Conservation (phyloP, 2,329 filamentous ascomycete species). For the Phyllachora maydis region DNA sequence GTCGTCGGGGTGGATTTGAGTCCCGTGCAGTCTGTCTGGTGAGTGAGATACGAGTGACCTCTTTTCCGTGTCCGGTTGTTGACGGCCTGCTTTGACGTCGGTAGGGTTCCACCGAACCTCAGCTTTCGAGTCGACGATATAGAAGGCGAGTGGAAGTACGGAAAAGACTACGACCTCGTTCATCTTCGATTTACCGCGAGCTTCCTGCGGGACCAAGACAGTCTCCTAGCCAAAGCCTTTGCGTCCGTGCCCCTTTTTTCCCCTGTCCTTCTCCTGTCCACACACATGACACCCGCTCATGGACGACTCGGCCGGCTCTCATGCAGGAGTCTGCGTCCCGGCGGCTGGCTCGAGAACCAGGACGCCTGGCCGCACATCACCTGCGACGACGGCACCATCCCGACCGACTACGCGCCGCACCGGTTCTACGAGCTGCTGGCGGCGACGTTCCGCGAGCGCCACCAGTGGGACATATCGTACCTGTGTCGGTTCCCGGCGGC, state of each 20-base stretch:
- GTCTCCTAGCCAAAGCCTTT: conserved; percentile 4
- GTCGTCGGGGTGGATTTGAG: conserved; percentile 24
- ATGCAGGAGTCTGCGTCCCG: conserved; percentile 17
- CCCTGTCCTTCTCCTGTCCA: background rate
- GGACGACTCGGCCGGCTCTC: background rate
- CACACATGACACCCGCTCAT: background rate
- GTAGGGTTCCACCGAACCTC: conserved; percentile 34
- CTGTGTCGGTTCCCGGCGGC: conserved; percentile 10
- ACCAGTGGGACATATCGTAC: conserved; percentile 15
- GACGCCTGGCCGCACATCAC: conserved; percentile 18
- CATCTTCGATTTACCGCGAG: conserved; percentile 35
- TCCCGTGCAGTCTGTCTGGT: conserved; percentile 17
- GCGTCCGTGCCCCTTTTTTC: conserved; percentile 1
- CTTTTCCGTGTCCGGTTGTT: too few relatives aligned
- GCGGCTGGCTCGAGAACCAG: conserved; percentile 29
- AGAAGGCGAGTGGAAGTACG: conserved; percentile 31
- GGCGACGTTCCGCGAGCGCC: conserved; percentile 8
- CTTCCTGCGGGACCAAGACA: conserved; percentile 22
- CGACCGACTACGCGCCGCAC: conserved; percentile 15
- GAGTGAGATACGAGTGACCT: too few relatives aligned
- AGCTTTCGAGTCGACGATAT: conserved; percentile 35
- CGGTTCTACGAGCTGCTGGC: conserved; percentile 9
- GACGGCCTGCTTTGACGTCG: too few relatives aligned
- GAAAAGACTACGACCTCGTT: conserved; percentile 35
- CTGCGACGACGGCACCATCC: conserved; percentile 22